These are phyloP conservation scores for Boletellus deceptivus DNA, from an alignment of 1,284 basidiomycete species.

Conservation along the genomic window DNA sequence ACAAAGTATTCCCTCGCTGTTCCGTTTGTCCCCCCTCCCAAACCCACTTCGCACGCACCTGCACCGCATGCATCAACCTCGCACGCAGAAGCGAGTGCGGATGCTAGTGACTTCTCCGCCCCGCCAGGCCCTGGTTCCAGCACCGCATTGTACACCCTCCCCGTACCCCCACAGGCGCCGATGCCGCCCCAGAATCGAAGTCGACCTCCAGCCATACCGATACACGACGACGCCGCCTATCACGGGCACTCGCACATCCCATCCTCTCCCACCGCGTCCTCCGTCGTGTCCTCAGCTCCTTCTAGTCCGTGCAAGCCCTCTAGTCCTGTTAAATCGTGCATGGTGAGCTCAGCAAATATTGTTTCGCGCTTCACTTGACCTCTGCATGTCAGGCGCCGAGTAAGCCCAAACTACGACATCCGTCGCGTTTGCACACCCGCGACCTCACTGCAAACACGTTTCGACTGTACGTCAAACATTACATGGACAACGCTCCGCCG, in stretches of 20 bases:
- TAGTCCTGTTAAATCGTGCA: slow-evolving; percentile 14
- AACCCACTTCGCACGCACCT: slow-evolving; percentile 7
- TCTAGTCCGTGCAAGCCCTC: slow-evolving; percentile 29
- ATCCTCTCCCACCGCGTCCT: slow-evolving; percentile 20
- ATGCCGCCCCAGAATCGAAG: slow-evolving; percentile 11
- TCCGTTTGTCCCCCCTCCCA: slow-evolving; percentile 44
- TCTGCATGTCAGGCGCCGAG: neutral
- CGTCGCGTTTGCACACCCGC: slow-evolving; percentile 57
- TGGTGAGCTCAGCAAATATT: slow-evolving; percentile 11
- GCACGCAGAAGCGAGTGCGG: neutral
- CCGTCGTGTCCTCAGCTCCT: slow-evolving; percentile 28
- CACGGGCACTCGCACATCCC: slow-evolving; percentile 9
- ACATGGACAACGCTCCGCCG: slow-evolving; percentile 55
- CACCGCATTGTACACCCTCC: slow-evolving; percentile 13
- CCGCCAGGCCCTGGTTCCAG: neutral
- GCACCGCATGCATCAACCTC: neutral
- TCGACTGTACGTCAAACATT: slow-evolving; percentile 72
- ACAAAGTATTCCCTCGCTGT: slow-evolving; percentile 45
- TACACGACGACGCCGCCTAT: neutral
- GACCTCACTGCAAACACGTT: slow-evolving; percentile 69
- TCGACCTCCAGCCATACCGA: neutral
- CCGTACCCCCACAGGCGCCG: slow-evolving; percentile 9
- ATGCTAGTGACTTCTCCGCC: slow-evolving; percentile 13
- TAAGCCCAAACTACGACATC: slow-evolving; percentile 59
- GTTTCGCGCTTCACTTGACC: neutral